phyloP scores from a whole-genome alignment of 2,329 filamentous ascomycete species.

The Hypoxylon sp. region DNA sequence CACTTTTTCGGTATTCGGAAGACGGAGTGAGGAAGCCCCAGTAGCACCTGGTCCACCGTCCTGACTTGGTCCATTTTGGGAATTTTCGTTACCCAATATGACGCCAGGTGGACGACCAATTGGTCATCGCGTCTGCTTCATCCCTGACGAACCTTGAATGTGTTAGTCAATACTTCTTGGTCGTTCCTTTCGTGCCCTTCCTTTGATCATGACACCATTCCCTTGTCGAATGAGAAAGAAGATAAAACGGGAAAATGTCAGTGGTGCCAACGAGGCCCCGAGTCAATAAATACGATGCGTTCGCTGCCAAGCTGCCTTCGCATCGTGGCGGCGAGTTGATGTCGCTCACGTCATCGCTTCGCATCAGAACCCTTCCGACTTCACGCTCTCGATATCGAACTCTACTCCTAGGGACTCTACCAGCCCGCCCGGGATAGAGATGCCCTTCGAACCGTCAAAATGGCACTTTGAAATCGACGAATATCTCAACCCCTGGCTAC shows the following conservation, averaged over 20 bases:
- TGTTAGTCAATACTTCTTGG: constrained; percentile 34
- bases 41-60: constrained; percentile 26
- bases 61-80: constrained; percentile 37
- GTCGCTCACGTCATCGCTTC: constrained; percentile 12
- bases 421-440: constrained; percentile 19
- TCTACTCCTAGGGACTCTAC: constrained; percentile 13
- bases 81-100: constrained; percentile 44
- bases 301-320: constrained; percentile 12
- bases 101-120: constrained; percentile 39
- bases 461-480: constrained; percentile 82
- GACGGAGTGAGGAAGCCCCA: constrained; percentile 28
- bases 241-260: constrained; percentile 16
- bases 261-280: constrained; percentile 7
- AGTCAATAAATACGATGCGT: constrained; percentile 31
- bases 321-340: constrained; percentile 13
- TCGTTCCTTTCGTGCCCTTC: constrained; percentile 12
- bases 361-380: constrained; percentile 1
- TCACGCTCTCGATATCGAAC: constrained; percentile 19
- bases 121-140: constrained; percentile 36
- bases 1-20: constrained; percentile 41
- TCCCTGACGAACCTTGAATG: constrained; percentile 30
- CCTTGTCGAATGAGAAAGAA: constrained; percentile 30
- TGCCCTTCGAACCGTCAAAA: constrained; percentile 39
- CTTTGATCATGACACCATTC: constrained; percentile 32
- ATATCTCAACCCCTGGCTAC: constrained; percentile 80